Percentiles rank a stretch among this genome's conserved stretches.
phyloP scores from a whole-genome alignment of 495 filamentous ascomycete genomes.

The Penicillium crystallinum region DNA sequence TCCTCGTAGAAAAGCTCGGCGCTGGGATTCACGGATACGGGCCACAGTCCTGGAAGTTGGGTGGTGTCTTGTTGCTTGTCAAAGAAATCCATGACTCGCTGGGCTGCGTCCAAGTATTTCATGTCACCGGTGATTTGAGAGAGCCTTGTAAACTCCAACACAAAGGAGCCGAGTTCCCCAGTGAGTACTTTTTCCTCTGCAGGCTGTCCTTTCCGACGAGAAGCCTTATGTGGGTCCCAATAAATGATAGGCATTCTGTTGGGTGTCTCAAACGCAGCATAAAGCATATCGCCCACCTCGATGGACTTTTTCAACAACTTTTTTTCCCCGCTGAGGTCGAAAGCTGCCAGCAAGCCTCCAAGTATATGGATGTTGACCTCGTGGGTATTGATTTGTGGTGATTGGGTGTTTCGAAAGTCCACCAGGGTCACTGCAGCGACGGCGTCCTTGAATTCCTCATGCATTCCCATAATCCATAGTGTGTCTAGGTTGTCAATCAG shows the following conservation, averaged over 20 bases:
- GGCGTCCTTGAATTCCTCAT: constrained; percentile 73
- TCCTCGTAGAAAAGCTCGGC: constrained; percentile 11
- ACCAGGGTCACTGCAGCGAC: constrained; percentile 59
- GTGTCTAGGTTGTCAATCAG: constrained; percentile 83
- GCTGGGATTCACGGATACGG: constrained; percentile 22
- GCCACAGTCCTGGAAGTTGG: constrained; percentile 36
- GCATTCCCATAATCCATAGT: constrained; percentile 81
- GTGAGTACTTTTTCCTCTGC: constrained; percentile 35
- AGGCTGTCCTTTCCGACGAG: constrained; percentile 17
- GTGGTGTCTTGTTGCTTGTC: constrained; percentile 63
- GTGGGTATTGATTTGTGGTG: constrained; percentile 40
- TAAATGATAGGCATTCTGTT: constrained; percentile 35
- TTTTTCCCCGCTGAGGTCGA: constrained; percentile 41
- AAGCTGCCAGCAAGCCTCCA: constrained; percentile 47
- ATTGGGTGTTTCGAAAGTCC: constrained; percentile 52
- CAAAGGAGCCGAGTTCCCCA: constrained; percentile 76
- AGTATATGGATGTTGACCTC: constrained; percentile 48
- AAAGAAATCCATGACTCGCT: constrained; percentile 71
- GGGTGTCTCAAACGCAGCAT: constrained; percentile 35
- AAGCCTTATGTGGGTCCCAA: constrained; percentile 24
- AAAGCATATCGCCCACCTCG: constrained; percentile 34
- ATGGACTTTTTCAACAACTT: constrained; percentile 31
- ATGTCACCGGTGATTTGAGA: constrained; percentile 77
- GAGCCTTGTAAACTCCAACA: constrained; percentile 83
- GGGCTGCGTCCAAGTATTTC: constrained; percentile 84